Evolutionary conservation across 2,329 filamentous ascomycete species (phyloP), one percentile per base, ranked within the genome.

Genomic region (Balansia obtecta): DNA sequence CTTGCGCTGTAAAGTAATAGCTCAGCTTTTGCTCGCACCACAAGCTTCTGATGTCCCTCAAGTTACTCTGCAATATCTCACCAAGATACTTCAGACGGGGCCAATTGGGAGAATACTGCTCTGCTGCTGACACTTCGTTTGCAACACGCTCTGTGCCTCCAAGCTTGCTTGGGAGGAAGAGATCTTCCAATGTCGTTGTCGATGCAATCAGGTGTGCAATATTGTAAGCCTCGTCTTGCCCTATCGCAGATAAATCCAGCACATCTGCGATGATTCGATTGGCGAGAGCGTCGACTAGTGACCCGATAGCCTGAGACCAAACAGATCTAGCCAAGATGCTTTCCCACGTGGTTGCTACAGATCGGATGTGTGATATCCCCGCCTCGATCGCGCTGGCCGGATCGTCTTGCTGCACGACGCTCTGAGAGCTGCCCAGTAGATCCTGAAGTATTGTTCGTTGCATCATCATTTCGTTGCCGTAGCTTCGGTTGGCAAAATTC

Each of bases 1-100:
- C 80, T 4, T 74, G 73, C 8, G 68, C 71, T 0, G 75, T 71
- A 57, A 83, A 84, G 61, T 83, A 81, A 38, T 83, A 61, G 54
- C 79, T 82, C 41, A 85, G 67, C 61, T 83, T 80, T 63, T 79
- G 80, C 54, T 85, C 80, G 58, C 76, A 72, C 81, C 81, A 85
- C 38, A 85, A 63, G 54, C 71, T 83, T 51, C 71, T 72, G 50
- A 85, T 76, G 54, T 84, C 81, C 54, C 75, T 76, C 49, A 84
- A 67, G 58, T 84, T 83, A 56, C 79, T 82, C 67, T 85, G 80
- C 55, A 85, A 67, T 30, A 84, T 75, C 61, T 84, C 77, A 54
- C 75, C 76, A 16, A 85, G 68, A 57, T 78, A 84, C 63, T 83
- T 79, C 52, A 85, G 70, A 46, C 80, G 73, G 52, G 84, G 68